Conservation (phyloP, 148 eudicot species). For the Rhododendron molle region DNA sequence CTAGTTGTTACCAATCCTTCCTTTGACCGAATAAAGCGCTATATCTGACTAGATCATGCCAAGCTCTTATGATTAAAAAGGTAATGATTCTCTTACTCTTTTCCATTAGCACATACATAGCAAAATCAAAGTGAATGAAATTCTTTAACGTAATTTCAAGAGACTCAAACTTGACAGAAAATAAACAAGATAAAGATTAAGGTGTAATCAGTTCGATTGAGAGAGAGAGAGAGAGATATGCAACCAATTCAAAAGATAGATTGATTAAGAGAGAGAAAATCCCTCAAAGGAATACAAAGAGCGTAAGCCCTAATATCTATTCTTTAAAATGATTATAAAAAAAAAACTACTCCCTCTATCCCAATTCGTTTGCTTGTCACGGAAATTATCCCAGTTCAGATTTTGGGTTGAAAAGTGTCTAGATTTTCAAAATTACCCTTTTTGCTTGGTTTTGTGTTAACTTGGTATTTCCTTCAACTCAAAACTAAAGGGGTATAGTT, state of each 20-base stretch:
- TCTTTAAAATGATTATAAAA: background rate
- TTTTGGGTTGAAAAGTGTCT: background rate
- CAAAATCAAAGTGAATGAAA: background rate
- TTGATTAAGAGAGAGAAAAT: background rate
- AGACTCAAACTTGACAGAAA: background rate
- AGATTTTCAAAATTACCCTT: background rate
- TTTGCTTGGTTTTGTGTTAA: background rate
- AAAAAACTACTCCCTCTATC: background rate
- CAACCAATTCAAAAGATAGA: background rate
- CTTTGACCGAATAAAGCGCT: background rate
- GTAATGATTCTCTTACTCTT: background rate
- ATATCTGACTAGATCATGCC: background rate
- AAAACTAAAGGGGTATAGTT: background rate
- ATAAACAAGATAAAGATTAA: background rate
- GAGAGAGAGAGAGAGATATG: background rate
- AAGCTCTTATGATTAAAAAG: background rate
- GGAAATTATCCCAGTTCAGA: background rate
- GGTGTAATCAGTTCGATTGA: background rate
- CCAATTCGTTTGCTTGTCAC: no score
- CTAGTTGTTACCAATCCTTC: background rate
- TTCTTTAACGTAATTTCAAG: background rate
- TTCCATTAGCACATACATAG: background rate
- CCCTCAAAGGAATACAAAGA: background rate
- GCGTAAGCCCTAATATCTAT: background rate
- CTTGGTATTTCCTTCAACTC: background rate